phyloP scores from a whole-genome alignment of 257 asterid genomes.

The Haberlea rhodopensis region DNA sequence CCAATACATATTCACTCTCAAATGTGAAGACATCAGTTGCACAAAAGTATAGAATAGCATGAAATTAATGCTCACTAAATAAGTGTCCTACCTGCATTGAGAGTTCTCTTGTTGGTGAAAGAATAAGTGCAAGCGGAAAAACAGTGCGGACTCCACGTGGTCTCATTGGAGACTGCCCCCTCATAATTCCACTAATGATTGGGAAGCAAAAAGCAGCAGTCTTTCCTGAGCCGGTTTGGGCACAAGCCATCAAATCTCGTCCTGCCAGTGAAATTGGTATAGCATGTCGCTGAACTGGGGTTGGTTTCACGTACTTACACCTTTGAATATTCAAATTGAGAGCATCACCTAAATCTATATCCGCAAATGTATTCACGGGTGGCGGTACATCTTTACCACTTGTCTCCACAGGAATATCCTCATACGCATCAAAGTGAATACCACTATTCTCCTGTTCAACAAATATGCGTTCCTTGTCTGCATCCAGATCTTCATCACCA shows the following conservation, averaged over 20 bases:
- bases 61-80: conserved; percentile 7
- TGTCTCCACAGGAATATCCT: conserved; percentile 90
- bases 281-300: conserved; percentile 83
- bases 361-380: conserved; percentile 78
- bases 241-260: conserved; percentile 90
- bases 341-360: conserved; percentile 81
- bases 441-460: conserved; percentile 75
- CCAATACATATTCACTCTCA: too few relatives aligned
- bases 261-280: conserved; percentile 81
- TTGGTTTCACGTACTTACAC: conserved; percentile 83
- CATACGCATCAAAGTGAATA: conserved; percentile 83
- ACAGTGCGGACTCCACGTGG: conserved; percentile 72
- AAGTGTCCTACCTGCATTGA: conserved; percentile 61
- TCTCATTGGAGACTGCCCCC: conserved; percentile 50
- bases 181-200: conserved; percentile 74
- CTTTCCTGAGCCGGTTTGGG: conserved; percentile 92
- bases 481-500: conserved; percentile 51
- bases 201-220: conserved; percentile 95
- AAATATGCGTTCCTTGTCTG: conserved; percentile 43
- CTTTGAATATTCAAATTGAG: conserved; percentile 70
- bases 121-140: conserved; percentile 77
- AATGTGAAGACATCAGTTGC: neutral
- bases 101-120: conserved; percentile 88
- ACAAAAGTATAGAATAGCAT: neutral
- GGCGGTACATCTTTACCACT: conserved; percentile 82